Conservation (phyloP, 495 filamentous ascomycete species). For the Aspergillus conjunctus region DNA sequence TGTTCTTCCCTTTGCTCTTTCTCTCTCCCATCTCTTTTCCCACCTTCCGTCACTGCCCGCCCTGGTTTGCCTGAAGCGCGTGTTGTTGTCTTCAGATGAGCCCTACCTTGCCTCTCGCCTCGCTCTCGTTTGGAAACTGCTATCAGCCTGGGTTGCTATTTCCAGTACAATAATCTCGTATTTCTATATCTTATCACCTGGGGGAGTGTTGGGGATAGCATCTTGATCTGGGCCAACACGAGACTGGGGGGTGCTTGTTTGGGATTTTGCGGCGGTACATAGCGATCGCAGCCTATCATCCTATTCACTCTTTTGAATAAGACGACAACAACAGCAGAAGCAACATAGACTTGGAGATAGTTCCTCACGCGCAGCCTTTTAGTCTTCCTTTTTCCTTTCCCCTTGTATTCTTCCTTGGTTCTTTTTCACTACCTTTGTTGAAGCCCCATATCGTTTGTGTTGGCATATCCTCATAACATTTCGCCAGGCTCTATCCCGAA, state of each 20-base stretch:
- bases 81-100: slow-evolving; percentile 17
- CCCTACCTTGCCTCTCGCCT: slow-evolving; percentile 10
- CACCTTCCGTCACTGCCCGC: slow-evolving; percentile 6
- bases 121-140: slow-evolving; percentile 7
- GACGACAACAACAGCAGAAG: neutral
- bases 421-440: slow-evolving; percentile 6
- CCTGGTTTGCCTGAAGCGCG: slow-evolving; percentile 14
- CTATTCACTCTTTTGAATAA: slow-evolving; percentile 1
- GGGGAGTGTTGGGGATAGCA: slow-evolving; percentile 14
- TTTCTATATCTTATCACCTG: slow-evolving; percentile 15
- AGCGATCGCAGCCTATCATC: slow-evolving; percentile 16
- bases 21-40: slow-evolving; percentile 4
- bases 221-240: slow-evolving; percentile 13
- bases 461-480: slow-evolving; percentile 3
- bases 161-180: slow-evolving; percentile 4
- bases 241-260: slow-evolving; percentile 20
- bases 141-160: neutral
- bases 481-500: slow-evolving; percentile 2
- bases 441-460: neutral
- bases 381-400: neutral
- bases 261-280: slow-evolving; percentile 18
- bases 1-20: slow-evolving; percentile 2
- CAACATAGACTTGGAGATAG: neutral
- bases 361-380: neutral
- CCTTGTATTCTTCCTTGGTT: neutral